Evolutionary conservation across 192 early-diverging fungal genomes (phyloP).

Genomic region (Coemansia javaensis): DNA sequence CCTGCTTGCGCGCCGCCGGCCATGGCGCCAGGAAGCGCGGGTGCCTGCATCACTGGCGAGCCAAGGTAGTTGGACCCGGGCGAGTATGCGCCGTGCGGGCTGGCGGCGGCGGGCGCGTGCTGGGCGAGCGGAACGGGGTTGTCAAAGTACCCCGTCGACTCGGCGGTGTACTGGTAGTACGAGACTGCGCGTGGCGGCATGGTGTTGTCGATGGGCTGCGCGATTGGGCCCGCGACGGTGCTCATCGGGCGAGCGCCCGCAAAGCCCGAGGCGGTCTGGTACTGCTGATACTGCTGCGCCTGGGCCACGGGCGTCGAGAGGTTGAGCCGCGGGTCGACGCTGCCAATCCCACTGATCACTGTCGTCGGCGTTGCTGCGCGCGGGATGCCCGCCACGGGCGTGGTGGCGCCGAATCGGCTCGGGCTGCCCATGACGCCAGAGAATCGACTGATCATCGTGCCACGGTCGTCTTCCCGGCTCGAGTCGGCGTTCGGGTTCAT

Average conservation of each 20-base stretch:
- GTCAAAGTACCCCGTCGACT: constrained; percentile 9
- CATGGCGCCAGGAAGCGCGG: not conserved
- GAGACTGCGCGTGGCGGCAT: constrained; percentile 12
- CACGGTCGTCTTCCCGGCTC: constrained; percentile 32
- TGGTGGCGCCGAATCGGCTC: constrained; percentile 6
- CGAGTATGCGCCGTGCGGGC: constrained; percentile 3
- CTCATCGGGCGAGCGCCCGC: constrained; percentile 17
- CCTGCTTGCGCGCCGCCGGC: not conserved
- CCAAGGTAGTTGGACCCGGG: constrained; percentile 4
- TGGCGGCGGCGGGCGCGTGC: not conserved
- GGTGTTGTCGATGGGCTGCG: constrained; percentile 8
- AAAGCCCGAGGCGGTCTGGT: constrained; percentile 1
- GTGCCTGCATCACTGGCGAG: not conserved
- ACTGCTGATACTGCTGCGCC: constrained; percentile 31
- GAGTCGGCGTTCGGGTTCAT: constrained; percentile 40
- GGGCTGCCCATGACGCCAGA: constrained; percentile 19
- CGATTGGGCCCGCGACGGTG: constrained; percentile 3
- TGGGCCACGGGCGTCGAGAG: constrained; percentile 39
- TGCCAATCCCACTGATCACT: constrained; percentile 11
- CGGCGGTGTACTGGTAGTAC: constrained; percentile 24
- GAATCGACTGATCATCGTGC: constrained; percentile 20
- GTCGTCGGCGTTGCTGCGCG: constrained; percentile 31
- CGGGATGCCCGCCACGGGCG: constrained; percentile 11
- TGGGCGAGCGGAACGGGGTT: not conserved
- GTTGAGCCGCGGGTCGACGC: constrained; percentile 25